A percentile compares a stretch with the other conserved stretches of the same genome.
These are phyloP conservation scores for Blastocystis hominis DNA, from an alignment of 352 stramenopile genomes.

Conservation along the genomic window DNA sequence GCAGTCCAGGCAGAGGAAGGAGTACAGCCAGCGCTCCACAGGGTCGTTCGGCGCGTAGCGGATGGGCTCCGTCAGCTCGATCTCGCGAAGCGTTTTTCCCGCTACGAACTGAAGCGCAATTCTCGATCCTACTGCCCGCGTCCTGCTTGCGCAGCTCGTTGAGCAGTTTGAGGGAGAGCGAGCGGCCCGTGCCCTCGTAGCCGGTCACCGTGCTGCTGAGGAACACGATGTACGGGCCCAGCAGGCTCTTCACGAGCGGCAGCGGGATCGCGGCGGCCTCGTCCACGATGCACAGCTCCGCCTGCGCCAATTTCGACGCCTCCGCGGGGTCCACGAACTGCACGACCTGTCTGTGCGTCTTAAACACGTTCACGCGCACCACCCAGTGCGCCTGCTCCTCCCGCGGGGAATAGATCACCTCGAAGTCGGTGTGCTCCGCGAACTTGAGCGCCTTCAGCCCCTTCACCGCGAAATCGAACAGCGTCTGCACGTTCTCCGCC, in stretches of 20 bases:
- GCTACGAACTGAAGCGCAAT: not conserved
- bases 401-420: constrained; percentile 65
- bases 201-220: constrained; percentile 97
- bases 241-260: constrained; percentile 84
- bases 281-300: constrained; percentile 93
- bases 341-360: constrained; percentile 87
- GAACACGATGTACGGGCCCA: constrained; percentile 91
- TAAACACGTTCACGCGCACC: constrained; percentile 90
- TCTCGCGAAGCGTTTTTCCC: constrained; percentile 75
- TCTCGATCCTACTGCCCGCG: constrained; percentile 58
- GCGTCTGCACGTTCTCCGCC: constrained; percentile 91
- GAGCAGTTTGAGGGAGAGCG: constrained; percentile 94
- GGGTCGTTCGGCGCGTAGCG: constrained; percentile 86
- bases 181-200: constrained; percentile 96
- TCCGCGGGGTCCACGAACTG: constrained; percentile 88
- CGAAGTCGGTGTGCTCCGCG: constrained; percentile 92
- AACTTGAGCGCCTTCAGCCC: constrained; percentile 81
- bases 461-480: constrained; percentile 95
- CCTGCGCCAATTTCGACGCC: constrained; percentile 86
- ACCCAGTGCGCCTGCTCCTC: constrained; percentile 65
- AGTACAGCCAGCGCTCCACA: constrained; percentile 92
- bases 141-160: constrained; percentile 86
- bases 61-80: constrained; percentile 91
- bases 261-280: constrained; percentile 99
- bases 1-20: constrained; percentile 86